Percentiles rank a stretch among this genome's conserved stretches.
These are phyloP conservation scores for Picea glauca DNA, from an alignment of 75 land plant species.

Conservation along the genomic window DNA sequence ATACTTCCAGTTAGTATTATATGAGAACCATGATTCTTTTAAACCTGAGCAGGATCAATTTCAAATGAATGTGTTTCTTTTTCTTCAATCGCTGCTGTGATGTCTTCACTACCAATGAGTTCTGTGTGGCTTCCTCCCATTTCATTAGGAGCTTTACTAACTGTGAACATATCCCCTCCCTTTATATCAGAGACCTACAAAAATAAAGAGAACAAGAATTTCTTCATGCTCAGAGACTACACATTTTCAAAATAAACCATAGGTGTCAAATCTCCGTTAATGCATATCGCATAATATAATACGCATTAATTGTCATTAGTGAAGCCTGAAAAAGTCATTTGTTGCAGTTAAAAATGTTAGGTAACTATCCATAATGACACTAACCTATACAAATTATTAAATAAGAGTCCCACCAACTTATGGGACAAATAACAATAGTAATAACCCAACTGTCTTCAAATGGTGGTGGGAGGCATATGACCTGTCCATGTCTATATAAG, in stretches of 20 bases:
- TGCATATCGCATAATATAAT: background rate
- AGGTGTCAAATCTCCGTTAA: background rate
- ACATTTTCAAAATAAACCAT: background rate
- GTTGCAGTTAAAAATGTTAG: background rate
- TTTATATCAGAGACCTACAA: constrained; percentile 23
- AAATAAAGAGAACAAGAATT: background rate
- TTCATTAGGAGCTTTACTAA: constrained; percentile 65
- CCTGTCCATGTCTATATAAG: too few relatives aligned
- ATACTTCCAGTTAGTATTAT: background rate
- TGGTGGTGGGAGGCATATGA: too few relatives aligned
- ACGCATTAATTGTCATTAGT: background rate
- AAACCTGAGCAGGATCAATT: constrained; percentile 90
- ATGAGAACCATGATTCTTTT: background rate
- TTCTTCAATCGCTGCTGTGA: constrained; percentile 87
- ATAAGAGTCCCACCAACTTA: background rate
- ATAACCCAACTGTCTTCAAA: background rate
- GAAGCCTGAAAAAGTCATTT: background rate
- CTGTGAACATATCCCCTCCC: constrained; percentile 57
- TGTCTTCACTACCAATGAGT: constrained; percentile 62
- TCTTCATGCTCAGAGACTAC: background rate
- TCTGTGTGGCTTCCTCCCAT: constrained; percentile 59
- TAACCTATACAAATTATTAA: background rate
- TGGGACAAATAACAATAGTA: background rate
- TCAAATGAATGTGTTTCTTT: constrained; percentile 96
- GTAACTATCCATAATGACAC: background rate